Conservation (phyloP, 306 rosid genomes). For the Quercus berberidifolia region DNA sequence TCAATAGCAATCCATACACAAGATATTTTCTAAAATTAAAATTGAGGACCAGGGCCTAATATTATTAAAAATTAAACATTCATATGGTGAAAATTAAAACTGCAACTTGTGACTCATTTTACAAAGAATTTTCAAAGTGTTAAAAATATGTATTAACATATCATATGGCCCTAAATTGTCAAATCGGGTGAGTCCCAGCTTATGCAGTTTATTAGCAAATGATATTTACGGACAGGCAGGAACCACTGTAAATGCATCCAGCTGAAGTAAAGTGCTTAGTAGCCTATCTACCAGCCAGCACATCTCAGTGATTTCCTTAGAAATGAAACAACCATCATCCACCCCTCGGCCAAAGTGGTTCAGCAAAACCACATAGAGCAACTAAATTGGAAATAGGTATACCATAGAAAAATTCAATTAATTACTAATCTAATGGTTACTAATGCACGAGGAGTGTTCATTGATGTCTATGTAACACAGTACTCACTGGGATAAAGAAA, state of each 20-base stretch:
- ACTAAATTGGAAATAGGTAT: neutral
- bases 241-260: neutral
- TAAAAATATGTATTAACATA: neutral
- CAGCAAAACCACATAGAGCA: neutral
- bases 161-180: neutral
- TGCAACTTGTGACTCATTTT: neutral
- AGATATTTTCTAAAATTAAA: no score
- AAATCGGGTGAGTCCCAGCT: neutral
- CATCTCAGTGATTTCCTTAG: neutral
- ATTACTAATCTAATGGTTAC: neutral
- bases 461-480: neutral
- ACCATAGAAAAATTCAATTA: neutral
- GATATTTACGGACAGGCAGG: neutral
- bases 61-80: neutral
- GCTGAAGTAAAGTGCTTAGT: neutral
- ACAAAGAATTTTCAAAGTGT: neutral
- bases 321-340: neutral
- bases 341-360: neutral
- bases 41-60: neutral
- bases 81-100: neutral
- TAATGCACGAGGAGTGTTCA: neutral
- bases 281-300: neutral
- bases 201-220: neutral
- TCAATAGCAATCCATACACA: neutral
- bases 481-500: neutral